phyloP scores from a whole-genome alignment of 1,284 basidiomycete genomes.

The Earliella scabrosa region DNA sequence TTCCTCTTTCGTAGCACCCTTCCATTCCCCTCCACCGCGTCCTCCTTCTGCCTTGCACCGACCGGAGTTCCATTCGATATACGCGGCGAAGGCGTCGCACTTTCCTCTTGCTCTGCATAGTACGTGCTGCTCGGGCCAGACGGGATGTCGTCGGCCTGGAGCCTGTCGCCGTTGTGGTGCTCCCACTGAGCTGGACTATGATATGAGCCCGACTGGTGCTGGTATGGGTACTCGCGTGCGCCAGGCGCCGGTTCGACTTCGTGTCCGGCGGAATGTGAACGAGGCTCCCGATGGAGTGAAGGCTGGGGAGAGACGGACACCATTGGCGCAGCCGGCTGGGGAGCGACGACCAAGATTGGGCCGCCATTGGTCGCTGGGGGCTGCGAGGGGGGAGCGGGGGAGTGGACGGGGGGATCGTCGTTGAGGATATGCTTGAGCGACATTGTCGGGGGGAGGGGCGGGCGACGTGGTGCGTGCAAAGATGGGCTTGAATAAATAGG shows the following conservation, averaged over 20 bases:
- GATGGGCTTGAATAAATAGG: conserved; percentile 25
- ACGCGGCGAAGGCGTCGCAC: conserved; percentile 33
- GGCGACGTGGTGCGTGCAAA: conserved; percentile 24
- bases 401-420: conserved; percentile 51
- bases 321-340: conserved; percentile 18
- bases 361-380: conserved; percentile 19
- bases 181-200: conserved; percentile 45
- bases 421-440: conserved; percentile 79
- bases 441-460: conserved; percentile 45
- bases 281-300: conserved; percentile 26
- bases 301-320: conserved; percentile 30
- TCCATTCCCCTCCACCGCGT: conserved; percentile 44
- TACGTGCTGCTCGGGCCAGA: conserved; percentile 42
- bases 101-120: conserved; percentile 37
- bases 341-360: conserved; percentile 26
- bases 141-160: conserved; percentile 43
- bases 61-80: conserved; percentile 30
- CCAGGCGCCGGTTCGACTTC: conserved; percentile 33
- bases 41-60: conserved; percentile 40
- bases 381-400: conserved; percentile 25
- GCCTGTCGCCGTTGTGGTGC: conserved; percentile 42
- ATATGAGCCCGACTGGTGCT: conserved; percentile 40
- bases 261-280: conserved; percentile 33
- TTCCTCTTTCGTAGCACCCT: conserved; percentile 52
- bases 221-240: conserved; percentile 38